A percentile compares a stretch with the other conserved stretches of the same genome.
Conservation (phyloP, 176 grass and related monocot genomes). For the Canna indica region DNA sequence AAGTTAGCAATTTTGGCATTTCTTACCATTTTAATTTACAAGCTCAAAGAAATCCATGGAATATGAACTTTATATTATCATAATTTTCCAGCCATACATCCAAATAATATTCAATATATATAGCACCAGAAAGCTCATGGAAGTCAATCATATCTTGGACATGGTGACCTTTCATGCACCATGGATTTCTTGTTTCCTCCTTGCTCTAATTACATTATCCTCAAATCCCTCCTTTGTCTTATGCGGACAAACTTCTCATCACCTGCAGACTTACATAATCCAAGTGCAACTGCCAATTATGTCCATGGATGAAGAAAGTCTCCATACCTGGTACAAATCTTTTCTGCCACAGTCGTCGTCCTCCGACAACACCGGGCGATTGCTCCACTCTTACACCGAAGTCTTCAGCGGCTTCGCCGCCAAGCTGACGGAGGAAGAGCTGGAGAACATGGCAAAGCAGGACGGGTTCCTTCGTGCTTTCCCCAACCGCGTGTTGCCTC, state of each 20-base stretch:
- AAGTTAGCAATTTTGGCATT: no score
- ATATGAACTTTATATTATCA: no score
- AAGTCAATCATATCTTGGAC: no score
- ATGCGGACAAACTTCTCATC: not conserved
- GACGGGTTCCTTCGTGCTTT: slow-evolving; percentile 26
- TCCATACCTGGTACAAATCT: slow-evolving; percentile 8
- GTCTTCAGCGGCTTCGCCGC: slow-evolving; percentile 24
- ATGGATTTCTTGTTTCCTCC: not conserved
- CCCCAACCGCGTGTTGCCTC: slow-evolving; percentile 16
- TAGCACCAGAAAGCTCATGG: no score
- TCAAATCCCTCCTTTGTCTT: not conserved
- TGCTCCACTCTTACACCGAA: slow-evolving; percentile 27
- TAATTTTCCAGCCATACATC: no score
- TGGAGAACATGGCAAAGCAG: not conserved
- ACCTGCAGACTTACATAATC: slow-evolving; percentile 17
- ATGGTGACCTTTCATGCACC: no score
- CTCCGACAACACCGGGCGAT: not conserved
- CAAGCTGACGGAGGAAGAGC: slow-evolving; percentile 22
- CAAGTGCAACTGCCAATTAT: slow-evolving; percentile 1
- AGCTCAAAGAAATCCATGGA: no score
- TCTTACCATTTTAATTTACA: no score
- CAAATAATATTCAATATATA: no score
- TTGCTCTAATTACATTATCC: not conserved
- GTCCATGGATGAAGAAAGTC: not conserved
- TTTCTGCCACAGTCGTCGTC: not conserved